Evolutionary conservation across 768 basidiomycete genomes (phyloP).

Genomic region (Cystobasidium onofrii): DNA sequence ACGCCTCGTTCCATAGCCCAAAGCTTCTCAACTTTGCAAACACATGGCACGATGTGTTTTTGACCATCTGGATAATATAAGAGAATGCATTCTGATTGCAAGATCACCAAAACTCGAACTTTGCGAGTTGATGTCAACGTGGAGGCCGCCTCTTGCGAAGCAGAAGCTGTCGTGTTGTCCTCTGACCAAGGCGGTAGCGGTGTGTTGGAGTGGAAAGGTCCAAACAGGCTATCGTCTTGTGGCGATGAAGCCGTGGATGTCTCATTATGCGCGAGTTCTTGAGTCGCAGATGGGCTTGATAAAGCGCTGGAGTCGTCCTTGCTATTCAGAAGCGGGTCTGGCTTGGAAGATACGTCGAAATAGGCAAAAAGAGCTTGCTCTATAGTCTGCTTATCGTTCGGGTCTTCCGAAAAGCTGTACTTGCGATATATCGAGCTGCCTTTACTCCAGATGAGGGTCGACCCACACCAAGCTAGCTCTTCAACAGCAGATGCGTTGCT

Average conservation of each 20-base stretch:
- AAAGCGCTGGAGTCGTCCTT: background rate
- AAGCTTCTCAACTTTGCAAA: background rate
- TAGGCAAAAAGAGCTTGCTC: constrained; percentile 18
- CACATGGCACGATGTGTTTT: background rate
- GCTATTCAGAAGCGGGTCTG: background rate
- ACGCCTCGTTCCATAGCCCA: constrained; percentile 19
- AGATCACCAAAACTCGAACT: constrained; percentile 14
- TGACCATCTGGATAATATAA: constrained; percentile 21
- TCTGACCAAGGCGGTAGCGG: constrained; percentile 24
- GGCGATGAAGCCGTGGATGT: background rate
- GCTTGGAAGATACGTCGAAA: constrained; percentile 1
- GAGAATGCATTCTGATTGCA: background rate
- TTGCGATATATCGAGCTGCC: background rate
- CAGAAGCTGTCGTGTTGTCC: background rate
- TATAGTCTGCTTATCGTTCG: background rate
- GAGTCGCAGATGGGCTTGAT: background rate
- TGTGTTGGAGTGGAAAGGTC: background rate
- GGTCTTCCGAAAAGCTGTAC: constrained; percentile 15
- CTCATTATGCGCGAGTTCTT: background rate
- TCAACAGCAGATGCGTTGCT: background rate
- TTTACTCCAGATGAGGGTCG: constrained; percentile 20
- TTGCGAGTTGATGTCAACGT: background rate
- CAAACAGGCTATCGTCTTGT: background rate
- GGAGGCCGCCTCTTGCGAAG: background rate
- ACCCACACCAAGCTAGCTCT: constrained; percentile 17